These are phyloP conservation scores for Leishmania tropica DNA, from an alignment of 208 protist genomes.

Conservation along the genomic window DNA sequence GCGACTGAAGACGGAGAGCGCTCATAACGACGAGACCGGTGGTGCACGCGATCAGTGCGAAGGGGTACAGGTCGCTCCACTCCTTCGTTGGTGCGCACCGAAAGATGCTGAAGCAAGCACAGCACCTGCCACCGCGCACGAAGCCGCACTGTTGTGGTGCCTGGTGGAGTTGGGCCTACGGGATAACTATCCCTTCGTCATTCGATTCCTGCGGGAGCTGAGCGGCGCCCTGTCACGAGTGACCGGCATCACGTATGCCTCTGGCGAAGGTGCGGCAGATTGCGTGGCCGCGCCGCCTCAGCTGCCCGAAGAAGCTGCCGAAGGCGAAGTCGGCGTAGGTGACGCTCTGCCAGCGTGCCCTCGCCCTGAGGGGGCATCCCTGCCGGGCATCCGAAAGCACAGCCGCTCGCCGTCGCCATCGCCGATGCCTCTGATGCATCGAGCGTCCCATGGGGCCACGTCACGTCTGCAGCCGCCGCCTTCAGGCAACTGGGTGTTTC, in stretches of 20 bases:
- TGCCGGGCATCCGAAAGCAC: background rate
- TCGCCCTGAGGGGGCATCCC: background rate
- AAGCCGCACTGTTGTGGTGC: constrained; percentile 18
- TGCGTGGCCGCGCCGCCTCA: background rate
- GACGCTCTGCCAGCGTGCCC: too few species aligned
- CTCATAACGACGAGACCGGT: background rate
- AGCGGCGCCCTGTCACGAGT: background rate
- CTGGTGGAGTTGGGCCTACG: constrained; percentile 24
- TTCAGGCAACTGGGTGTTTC: constrained; percentile 28
- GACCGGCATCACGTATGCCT: background rate
- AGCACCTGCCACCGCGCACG: background rate
- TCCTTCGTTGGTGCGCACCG: background rate
- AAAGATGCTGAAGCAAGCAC: background rate
- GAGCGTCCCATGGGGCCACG: background rate
- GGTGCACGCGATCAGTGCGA: background rate
- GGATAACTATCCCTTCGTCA: constrained; percentile 19
- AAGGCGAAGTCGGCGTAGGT: too few species aligned
- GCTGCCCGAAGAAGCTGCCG: background rate
- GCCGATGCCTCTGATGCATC: background rate
- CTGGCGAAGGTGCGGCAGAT: background rate
- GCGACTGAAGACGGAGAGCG: background rate
- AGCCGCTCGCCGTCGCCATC: constrained; percentile 3
- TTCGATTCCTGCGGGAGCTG: constrained; percentile 14
- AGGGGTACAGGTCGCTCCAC: background rate
- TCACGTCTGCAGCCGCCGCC: background rate